phyloP scores from a whole-genome alignment of 495 filamentous ascomycete species.

The Lasiosphaeris hirsuta region DNA sequence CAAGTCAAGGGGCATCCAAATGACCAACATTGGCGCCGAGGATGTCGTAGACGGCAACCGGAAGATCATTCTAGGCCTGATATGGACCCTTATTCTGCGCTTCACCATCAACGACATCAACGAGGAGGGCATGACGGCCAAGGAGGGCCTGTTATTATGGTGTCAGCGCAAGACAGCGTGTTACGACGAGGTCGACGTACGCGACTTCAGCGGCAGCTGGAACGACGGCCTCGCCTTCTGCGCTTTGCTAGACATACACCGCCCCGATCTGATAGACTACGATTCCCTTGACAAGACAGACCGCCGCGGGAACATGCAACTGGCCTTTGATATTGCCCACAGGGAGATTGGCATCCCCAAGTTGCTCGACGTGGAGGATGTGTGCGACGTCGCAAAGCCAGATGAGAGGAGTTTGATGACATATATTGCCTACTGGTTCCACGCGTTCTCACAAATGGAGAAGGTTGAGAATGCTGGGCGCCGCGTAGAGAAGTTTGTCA shows the following conservation, averaged over 20 bases:
- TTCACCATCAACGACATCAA: slow-evolving; percentile 99
- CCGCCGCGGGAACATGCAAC: slow-evolving; percentile 94
- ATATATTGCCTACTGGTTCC: slow-evolving; percentile 99
- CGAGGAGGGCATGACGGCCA: slow-evolving; percentile 94
- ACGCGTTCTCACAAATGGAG: slow-evolving; percentile 97
- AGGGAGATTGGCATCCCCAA: slow-evolving; percentile 97
- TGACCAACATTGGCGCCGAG: slow-evolving; percentile 98
- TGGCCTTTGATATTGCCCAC: slow-evolving; percentile 92
- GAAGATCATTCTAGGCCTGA: slow-evolving; percentile 94
- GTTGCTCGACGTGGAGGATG: slow-evolving; percentile 94
- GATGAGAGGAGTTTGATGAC: slow-evolving; percentile 98
- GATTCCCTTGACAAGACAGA: slow-evolving; percentile 90
- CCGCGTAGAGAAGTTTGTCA: slow-evolving; percentile 96
- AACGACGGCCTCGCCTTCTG: slow-evolving; percentile 97
- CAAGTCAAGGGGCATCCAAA: slow-evolving; percentile 83
- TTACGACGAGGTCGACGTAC: slow-evolving; percentile 92
- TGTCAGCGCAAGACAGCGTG: slow-evolving; percentile 98
- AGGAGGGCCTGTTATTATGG: slow-evolving; percentile 93
- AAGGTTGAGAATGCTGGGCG: slow-evolving; percentile 95
- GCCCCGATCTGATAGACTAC: slow-evolving; percentile 95
- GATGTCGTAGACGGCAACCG: slow-evolving; percentile 97
- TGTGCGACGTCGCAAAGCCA: slow-evolving; percentile 91
- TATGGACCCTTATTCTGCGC: slow-evolving; percentile 95
- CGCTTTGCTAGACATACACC: slow-evolving; percentile 92
- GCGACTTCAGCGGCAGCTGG: slow-evolving; percentile 93